phyloP scores from a whole-genome alignment of 1,284 basidiomycete species.

The Ganoderma boninense region DNA sequence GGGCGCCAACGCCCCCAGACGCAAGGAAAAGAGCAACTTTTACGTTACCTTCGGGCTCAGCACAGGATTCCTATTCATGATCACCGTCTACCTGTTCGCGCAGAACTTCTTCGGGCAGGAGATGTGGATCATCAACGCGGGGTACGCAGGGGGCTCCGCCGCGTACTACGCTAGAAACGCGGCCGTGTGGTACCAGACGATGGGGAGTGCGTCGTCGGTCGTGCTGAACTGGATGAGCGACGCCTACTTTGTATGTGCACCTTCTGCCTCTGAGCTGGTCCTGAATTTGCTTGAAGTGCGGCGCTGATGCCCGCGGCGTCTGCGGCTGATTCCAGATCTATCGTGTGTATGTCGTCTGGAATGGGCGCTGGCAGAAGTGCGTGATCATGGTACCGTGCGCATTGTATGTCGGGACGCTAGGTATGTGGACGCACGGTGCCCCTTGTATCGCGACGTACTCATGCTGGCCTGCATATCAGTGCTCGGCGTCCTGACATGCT shows the following conservation, averaged over 20 bases:
- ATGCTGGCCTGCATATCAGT: too few relatives aligned
- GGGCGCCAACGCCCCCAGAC: too few relatives aligned
- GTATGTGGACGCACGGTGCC: slow-evolving; percentile 16
- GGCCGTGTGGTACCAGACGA: slow-evolving; percentile 29
- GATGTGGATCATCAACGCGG: slow-evolving; percentile 31
- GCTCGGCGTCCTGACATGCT: slow-evolving; percentile 8
- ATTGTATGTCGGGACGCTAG: slow-evolving; percentile 17
- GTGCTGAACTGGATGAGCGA: slow-evolving; percentile 27
- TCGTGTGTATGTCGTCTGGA: slow-evolving; percentile 23
- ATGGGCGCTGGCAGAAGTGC: too few relatives aligned
- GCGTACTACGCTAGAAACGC: slow-evolving; percentile 23
- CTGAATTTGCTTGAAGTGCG: too few relatives aligned
- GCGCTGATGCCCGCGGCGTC: neutral
- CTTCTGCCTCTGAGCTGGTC: too few relatives aligned
- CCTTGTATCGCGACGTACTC: too few relatives aligned
- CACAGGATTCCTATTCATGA: slow-evolving; percentile 23
- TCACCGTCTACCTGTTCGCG: slow-evolving; percentile 27
- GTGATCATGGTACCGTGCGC: neutral
- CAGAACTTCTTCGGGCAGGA: slow-evolving; percentile 29
- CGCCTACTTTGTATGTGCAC: slow-evolving; percentile 27
- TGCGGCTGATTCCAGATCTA: slow-evolving; percentile 13
- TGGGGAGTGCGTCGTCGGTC: slow-evolving; percentile 23
- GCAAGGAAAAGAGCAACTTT: slow-evolving; percentile 14
- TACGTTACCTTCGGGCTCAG: slow-evolving; percentile 23
- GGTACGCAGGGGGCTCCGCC: slow-evolving; percentile 28